Evolutionary conservation across 2,329 filamentous ascomycete genomes (phyloP).

Genomic region (Claviceps cyperi): DNA sequence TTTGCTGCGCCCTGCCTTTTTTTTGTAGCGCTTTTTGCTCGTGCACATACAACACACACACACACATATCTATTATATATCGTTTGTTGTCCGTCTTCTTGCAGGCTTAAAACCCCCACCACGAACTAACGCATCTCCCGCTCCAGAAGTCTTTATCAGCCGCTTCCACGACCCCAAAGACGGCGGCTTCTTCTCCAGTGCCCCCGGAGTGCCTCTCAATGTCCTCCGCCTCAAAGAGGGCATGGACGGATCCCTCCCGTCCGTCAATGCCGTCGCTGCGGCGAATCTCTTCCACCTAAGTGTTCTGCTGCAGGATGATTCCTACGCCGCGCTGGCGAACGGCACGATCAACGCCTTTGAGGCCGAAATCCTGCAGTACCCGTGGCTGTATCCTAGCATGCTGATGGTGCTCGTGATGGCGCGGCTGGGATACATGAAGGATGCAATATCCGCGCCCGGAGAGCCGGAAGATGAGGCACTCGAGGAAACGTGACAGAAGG

Average conservation of each 20-base stretch:
- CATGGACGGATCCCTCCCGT: conserved; percentile 85
- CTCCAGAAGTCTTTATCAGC: conserved; percentile 51
- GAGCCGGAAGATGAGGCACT: no score
- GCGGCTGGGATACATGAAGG: conserved; percentile 39
- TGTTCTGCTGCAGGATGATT: conserved; percentile 49
- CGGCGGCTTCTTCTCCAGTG: conserved; percentile 62
- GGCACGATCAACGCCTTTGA: conserved; percentile 77
- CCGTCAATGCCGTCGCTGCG: conserved; percentile 76
- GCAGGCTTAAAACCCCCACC: no score
- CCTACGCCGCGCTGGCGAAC: conserved; percentile 49
- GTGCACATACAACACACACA: no score
- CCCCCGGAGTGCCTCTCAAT: conserved; percentile 46
- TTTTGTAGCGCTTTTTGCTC: no score
- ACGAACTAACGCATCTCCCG: conserved; percentile 4
- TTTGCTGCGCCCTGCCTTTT: not conserved
- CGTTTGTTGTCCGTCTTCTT: no score
- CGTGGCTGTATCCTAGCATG: conserved; percentile 77
- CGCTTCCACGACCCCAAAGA: conserved; percentile 60
- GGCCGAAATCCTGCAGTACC: conserved; percentile 81
- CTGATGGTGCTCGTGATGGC: conserved; percentile 62
- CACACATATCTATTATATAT: no score
- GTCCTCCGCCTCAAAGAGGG: conserved; percentile 86
- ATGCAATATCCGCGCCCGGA: no score
- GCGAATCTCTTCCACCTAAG: conserved; percentile 75
- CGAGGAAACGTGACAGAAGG: no score